Conservation (phyloP, 768 basidiomycete species). For the Crepidotus variabilis region DNA sequence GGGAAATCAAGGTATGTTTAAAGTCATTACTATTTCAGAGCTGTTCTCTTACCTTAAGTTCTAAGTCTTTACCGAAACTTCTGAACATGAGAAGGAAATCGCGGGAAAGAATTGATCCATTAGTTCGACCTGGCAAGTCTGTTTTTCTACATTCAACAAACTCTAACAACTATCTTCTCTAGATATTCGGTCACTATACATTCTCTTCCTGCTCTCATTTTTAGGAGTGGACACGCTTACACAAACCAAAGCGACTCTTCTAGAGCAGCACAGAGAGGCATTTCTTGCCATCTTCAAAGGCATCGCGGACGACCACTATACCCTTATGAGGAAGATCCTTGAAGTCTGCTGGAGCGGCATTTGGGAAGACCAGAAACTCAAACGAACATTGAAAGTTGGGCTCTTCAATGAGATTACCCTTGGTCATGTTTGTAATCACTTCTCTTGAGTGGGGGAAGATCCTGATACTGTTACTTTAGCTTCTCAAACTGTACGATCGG, state of each 20-base stretch:
- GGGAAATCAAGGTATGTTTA: conserved; percentile 67
- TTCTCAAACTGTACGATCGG: conserved; percentile 75
- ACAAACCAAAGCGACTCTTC: conserved; percentile 56
- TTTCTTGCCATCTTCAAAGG: conserved; percentile 75
- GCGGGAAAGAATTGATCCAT: conserved; percentile 30
- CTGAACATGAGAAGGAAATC: conserved; percentile 66
- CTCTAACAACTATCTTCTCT: background rate
- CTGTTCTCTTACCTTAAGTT: conserved; percentile 1
- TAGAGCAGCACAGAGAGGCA: conserved; percentile 66
- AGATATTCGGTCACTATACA: conserved; percentile 81
- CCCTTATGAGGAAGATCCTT: conserved; percentile 57
- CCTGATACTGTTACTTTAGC: conserved; percentile 29
- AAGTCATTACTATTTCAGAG: background rate
- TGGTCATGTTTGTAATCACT: conserved; percentile 45
- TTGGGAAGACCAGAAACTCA: conserved; percentile 72
- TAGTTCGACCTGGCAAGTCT: conserved; percentile 54
- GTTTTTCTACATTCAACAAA: background rate
- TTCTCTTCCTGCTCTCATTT: conserved; percentile 73
- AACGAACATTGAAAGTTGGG: conserved; percentile 64
- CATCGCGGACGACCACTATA: conserved; percentile 60
- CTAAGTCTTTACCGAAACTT: conserved; percentile 62
- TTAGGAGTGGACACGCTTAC: conserved; percentile 44
- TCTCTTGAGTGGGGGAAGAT: background rate
- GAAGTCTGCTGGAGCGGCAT: conserved; percentile 75
- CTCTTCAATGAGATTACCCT: conserved; percentile 68